Conservation (phyloP, 2,329 filamentous ascomycete species). For the Fusarium sp. region DNA sequence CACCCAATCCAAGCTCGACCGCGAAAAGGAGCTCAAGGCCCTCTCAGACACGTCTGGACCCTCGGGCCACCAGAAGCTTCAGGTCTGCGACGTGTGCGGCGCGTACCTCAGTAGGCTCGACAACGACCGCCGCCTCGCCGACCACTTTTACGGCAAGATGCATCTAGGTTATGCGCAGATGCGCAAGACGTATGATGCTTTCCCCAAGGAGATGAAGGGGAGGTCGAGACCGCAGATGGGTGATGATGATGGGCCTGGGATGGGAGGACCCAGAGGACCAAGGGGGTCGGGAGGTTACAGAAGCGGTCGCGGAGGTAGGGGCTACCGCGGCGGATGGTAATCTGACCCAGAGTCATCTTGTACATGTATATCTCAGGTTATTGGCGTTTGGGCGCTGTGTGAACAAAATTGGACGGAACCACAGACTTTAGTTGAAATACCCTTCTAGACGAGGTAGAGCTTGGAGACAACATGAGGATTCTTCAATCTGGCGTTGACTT, state of each 20-base stretch:
- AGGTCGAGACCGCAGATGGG: conserved; percentile 67
- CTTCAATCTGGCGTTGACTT: conserved; percentile 37
- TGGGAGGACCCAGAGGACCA: conserved; percentile 60
- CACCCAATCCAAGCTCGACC: conserved; percentile 80
- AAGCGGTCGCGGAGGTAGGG: conserved; percentile 59
- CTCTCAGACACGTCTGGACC: conserved; percentile 92
- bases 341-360: not conserved
- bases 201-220: conserved; percentile 85
- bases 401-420: conserved; percentile 26
- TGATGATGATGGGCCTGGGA: conserved; percentile 56
- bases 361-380: conserved; percentile 9
- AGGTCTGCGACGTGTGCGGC: conserved; percentile 98
- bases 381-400: conserved; percentile 39
- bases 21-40: conserved; percentile 86
- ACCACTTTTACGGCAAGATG: conserved; percentile 99
- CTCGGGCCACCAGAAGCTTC: conserved; percentile 94
- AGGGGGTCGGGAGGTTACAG: conserved; percentile 64
- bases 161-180: conserved; percentile 97
- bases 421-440: conserved; percentile 31
- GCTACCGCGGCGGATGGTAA: conserved; percentile 60
- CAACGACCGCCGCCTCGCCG: conserved; percentile 90
- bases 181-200: conserved; percentile 88
- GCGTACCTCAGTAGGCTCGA: conserved; percentile 92
- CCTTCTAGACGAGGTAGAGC: conserved; percentile 33
- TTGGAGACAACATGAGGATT: conserved; percentile 13